phyloP scores from a whole-genome alignment of 768 basidiomycete species.

The Boletus subparvulus region DNA sequence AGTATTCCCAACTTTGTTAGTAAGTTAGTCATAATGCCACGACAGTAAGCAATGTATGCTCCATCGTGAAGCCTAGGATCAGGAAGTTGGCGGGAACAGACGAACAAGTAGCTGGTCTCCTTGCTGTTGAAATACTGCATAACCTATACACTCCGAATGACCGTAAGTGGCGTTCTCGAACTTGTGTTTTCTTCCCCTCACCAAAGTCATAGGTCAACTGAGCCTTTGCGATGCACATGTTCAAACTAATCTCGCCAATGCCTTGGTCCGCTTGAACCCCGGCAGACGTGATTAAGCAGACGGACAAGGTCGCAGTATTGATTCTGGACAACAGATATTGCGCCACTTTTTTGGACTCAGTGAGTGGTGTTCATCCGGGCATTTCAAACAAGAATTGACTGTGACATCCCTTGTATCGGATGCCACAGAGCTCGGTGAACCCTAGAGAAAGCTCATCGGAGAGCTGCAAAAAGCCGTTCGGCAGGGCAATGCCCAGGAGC shows the following conservation, averaged over 20 bases:
- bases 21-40: too few species aligned
- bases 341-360: conserved; percentile 14
- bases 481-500: conserved; percentile 3
- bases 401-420: neutral
- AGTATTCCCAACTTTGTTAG: neutral
- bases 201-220: conserved; percentile 4
- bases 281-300: neutral
- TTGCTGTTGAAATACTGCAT: conserved; percentile 23
- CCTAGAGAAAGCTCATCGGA: conserved; percentile 6
- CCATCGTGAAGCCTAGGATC: conserved; percentile 12
- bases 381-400: neutral
- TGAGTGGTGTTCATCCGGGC: neutral
- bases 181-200: neutral
- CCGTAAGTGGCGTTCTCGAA: neutral
- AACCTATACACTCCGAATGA: conserved; percentile 2
- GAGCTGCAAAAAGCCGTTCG: conserved; percentile 3
- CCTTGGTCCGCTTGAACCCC: conserved; percentile 6
- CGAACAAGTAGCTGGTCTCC: conserved; percentile 10
- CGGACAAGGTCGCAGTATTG: too few species aligned
- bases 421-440: neutral
- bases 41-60: neutral
- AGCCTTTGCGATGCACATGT: conserved; percentile 5
- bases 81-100: conserved; percentile 2
- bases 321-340: conserved; percentile 1
- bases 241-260: conserved; percentile 18